Conservation (phyloP, 2,329 filamentous ascomycete genomes). For the Neofusicoccum sp. region DNA sequence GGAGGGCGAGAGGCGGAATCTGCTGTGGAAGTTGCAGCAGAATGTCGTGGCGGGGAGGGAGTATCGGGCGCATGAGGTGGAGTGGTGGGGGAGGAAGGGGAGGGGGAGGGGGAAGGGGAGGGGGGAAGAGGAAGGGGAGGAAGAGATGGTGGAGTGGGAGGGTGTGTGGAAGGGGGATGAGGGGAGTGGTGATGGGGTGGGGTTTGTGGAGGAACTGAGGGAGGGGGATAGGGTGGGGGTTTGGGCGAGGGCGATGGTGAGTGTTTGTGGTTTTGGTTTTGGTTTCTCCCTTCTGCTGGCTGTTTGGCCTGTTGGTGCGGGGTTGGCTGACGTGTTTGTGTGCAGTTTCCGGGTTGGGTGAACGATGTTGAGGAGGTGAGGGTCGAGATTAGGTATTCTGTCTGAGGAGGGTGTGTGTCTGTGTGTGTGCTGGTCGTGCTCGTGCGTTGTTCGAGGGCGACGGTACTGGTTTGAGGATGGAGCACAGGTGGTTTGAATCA, state of each 20-base stretch:
- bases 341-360: slow-evolving; percentile 31
- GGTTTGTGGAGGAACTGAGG: slow-evolving; percentile 27
- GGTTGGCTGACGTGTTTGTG: slow-evolving; percentile 13
- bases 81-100: slow-evolving; percentile 10
- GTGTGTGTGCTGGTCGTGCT: too few relatives aligned
- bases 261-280: slow-evolving; percentile 1
- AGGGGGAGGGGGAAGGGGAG: neutral
- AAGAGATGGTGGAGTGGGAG: too few relatives aligned
- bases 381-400: slow-evolving; percentile 22
- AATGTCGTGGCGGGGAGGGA: slow-evolving; percentile 27
- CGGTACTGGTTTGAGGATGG: too few relatives aligned
- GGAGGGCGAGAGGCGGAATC: neutral
- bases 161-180: slow-evolving; percentile 24
- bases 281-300: neutral
- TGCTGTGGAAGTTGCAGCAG: slow-evolving; percentile 33
- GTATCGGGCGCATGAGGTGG: neutral
- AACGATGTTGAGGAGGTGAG: slow-evolving; percentile 26
- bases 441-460: too few relatives aligned
- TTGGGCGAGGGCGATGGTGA: slow-evolving; percentile 35
- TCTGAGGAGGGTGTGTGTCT: too few relatives aligned
- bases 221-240: slow-evolving; percentile 30
- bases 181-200: slow-evolving; percentile 25
- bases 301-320: neutral
- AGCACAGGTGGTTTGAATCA: too few relatives aligned
- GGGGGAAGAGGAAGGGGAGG: slow-evolving; percentile 23